Percentiles rank a stretch among this genome's conserved stretches.
These are phyloP conservation scores for Pestalotiopsis sp. DNA, from an alignment of 2,329 filamentous ascomycete genomes.

Conservation along the genomic window DNA sequence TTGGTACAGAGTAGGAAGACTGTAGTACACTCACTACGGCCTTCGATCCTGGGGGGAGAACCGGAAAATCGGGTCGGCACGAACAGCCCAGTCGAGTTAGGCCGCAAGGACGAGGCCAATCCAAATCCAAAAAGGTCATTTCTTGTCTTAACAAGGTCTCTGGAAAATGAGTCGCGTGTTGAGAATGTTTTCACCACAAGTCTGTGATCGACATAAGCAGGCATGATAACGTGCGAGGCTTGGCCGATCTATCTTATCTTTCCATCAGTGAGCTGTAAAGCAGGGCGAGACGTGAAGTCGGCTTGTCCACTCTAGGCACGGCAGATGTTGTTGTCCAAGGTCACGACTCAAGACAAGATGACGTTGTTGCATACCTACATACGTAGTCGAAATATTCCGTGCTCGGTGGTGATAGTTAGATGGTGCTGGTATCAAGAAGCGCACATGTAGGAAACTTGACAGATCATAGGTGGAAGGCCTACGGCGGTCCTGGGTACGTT, in stretches of 20 bases:
- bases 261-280: too few species aligned
- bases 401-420: too few species aligned
- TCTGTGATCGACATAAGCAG: background rate
- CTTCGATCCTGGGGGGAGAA: background rate
- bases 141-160: background rate
- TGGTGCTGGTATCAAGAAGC: too few species aligned
- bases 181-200: background rate
- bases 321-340: background rate
- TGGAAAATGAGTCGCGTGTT: conserved; percentile 2
- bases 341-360: background rate
- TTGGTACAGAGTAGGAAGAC: background rate
- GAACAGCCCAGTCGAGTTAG: conserved; percentile 8
- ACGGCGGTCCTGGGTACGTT: too few species aligned
- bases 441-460: too few species aligned
- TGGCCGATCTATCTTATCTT: conserved; percentile 6
- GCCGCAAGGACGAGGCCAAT: background rate
- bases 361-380: background rate
- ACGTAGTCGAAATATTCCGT: too few species aligned
- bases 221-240: background rate
- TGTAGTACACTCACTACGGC: background rate
- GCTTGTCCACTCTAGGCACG: background rate
- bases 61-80: conserved; percentile 8
- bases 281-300: too few species aligned
- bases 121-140: background rate
- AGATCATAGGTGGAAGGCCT: too few species aligned